phyloP scores from a whole-genome alignment of 306 rosid genomes.

The Styphnolobium japonicum region DNA sequence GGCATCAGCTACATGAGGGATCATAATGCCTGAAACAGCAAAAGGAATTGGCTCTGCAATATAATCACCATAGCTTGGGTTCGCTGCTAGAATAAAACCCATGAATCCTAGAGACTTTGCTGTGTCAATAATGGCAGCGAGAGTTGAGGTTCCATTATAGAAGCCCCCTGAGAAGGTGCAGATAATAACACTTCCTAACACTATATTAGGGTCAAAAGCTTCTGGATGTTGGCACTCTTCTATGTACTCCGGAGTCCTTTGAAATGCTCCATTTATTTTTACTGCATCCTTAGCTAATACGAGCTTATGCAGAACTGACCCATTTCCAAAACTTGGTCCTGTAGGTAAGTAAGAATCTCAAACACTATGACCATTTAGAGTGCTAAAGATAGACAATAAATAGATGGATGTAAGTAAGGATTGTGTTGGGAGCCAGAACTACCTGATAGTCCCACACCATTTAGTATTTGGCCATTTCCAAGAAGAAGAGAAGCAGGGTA shows the following conservation, averaged over 20 bases:
- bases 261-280: constrained; percentile 49
- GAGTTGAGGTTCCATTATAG: constrained; percentile 57
- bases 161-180: constrained; percentile 83
- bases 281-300: constrained; percentile 75
- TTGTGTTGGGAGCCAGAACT: background rate
- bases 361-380: background rate
- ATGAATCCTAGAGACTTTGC: constrained; percentile 47
- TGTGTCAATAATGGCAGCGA: constrained; percentile 53
- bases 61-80: constrained; percentile 65
- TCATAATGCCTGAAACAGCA: constrained; percentile 57
- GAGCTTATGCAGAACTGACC: constrained; percentile 45
- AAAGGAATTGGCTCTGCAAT: constrained; percentile 73
- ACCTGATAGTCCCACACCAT: constrained; percentile 73
- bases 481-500: constrained; percentile 56
- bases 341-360: constrained; percentile 1
- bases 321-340: constrained; percentile 64
- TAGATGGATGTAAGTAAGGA: background rate
- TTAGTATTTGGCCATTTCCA: constrained; percentile 51
- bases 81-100: constrained; percentile 66
- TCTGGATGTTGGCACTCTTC: constrained; percentile 89
- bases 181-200: constrained; percentile 53
- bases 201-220: constrained; percentile 51
- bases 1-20: constrained; percentile 58
- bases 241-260: constrained; percentile 37
- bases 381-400: background rate